These are phyloP conservation scores for Hepatocystis sp. DNA, from an alignment of 169 alveolate species.

Conservation along the genomic window DNA sequence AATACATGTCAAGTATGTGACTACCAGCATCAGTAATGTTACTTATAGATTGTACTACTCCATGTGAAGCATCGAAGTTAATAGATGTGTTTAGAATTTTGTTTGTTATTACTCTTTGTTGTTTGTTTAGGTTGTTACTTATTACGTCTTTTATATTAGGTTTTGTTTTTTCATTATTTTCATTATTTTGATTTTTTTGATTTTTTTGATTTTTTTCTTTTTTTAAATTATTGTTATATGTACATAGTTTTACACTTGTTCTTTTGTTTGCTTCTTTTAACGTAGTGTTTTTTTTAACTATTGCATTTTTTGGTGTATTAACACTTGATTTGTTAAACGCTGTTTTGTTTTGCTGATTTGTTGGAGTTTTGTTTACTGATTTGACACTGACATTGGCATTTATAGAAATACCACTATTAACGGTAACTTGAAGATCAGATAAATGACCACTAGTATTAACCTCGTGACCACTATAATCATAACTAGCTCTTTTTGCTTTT, in stretches of 20 bases:
- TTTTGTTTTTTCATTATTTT: background rate
- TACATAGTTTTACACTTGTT: background rate
- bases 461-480: too few species aligned
- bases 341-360: too few species aligned
- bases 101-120: slow-evolving; percentile 28
- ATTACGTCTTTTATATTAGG: background rate
- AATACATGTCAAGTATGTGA: slow-evolving; percentile 51
- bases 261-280: background rate
- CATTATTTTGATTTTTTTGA: background rate
- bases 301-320: too few species aligned
- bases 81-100: slow-evolving; percentile 68
- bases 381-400: too few species aligned
- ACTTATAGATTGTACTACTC: too few species aligned
- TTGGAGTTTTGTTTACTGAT: too few species aligned
- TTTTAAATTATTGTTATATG: background rate
- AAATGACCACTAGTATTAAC: too few species aligned
- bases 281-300: slow-evolving; percentile 1
- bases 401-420: too few species aligned
- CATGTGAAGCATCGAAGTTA: slow-evolving; percentile 67
- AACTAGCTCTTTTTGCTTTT: too few species aligned
- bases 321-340: too few species aligned
- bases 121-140: slow-evolving; percentile 5
- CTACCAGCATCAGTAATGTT: slow-evolving; percentile 61
- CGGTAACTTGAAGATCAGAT: too few species aligned
- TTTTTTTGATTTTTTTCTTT: slow-evolving; percentile 1